A percentile compares a stretch with the other conserved stretches of the same genome.
Conservation (phyloP, 768 basidiomycete species). For the Lanmaoa pseudosensibilis region DNA sequence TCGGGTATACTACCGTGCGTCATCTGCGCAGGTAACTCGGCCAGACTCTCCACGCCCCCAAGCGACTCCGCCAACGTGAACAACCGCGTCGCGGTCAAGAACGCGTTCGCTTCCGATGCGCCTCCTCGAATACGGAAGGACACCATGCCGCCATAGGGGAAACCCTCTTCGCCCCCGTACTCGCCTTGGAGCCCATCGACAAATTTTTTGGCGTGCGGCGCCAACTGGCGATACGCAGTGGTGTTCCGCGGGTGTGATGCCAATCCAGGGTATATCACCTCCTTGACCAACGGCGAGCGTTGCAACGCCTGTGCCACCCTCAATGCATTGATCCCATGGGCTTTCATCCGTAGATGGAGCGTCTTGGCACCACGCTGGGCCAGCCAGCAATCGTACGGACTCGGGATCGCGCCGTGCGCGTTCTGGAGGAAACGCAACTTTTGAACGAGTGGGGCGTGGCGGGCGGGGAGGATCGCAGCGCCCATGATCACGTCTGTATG, state of each 20-base stretch:
- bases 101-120: constrained; percentile 55
- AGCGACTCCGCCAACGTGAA: constrained; percentile 86
- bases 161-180: constrained; percentile 46
- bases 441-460: constrained; percentile 46
- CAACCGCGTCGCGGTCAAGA: constrained; percentile 62
- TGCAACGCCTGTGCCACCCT: constrained; percentile 65
- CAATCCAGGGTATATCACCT: constrained; percentile 87
- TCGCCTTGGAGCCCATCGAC: constrained; percentile 40
- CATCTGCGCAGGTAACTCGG: constrained; percentile 86
- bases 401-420: constrained; percentile 81
- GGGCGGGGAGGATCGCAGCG: constrained; percentile 66
- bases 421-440: constrained; percentile 88
- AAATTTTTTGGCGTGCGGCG: constrained; percentile 69
- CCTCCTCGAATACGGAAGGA: constrained; percentile 64
- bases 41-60: constrained; percentile 90
- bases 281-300: constrained; percentile 58
- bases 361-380: constrained; percentile 92
- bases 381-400: constrained; percentile 87
- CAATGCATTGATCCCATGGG: constrained; percentile 84
- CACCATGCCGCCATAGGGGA: constrained; percentile 92
- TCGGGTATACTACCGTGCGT: constrained; percentile 80
- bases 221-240: constrained; percentile 60
- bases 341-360: constrained; percentile 81
- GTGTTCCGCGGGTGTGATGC: constrained; percentile 62
- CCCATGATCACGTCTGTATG: constrained; percentile 95